phyloP scores from a whole-genome alignment of 805 yeast species.

The Pichia rugopelliculosa region DNA sequence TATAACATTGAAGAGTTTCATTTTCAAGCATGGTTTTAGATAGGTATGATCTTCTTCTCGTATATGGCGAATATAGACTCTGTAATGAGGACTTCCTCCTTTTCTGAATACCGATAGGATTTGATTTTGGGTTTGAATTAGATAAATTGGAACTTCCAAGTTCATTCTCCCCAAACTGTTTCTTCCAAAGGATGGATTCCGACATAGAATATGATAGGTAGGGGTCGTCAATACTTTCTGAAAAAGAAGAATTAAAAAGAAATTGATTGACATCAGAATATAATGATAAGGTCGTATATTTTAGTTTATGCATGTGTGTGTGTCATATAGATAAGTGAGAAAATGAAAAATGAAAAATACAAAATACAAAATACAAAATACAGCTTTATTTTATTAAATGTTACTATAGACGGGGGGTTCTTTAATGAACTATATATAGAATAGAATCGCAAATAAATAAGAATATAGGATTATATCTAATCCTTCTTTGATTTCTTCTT shows the following conservation, averaged over 20 bases:
- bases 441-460: neutral
- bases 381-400: neutral
- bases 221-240: too few species aligned
- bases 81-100: constrained; percentile 27
- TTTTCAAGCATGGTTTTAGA: constrained; percentile 50
- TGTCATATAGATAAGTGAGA: neutral
- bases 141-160: neutral
- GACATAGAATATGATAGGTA: too few species aligned
- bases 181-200: neutral
- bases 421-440: neutral
- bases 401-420: neutral
- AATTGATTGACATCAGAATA: too few species aligned
- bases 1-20: constrained; percentile 50
- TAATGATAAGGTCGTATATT: too few species aligned
- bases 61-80: constrained; percentile 43
- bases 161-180: neutral
- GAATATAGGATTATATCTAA: constrained; percentile 6
- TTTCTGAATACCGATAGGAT: constrained; percentile 4
- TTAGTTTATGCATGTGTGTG: too few species aligned
- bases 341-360: too few species aligned
- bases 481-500: constrained; percentile 22
- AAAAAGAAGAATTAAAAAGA: too few species aligned
- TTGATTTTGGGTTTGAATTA: neutral
- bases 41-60: constrained; percentile 48
- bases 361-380: neutral